phyloP scores from a whole-genome alignment of 202 grass and related monocot genomes.

The Setaria italica region DNA sequence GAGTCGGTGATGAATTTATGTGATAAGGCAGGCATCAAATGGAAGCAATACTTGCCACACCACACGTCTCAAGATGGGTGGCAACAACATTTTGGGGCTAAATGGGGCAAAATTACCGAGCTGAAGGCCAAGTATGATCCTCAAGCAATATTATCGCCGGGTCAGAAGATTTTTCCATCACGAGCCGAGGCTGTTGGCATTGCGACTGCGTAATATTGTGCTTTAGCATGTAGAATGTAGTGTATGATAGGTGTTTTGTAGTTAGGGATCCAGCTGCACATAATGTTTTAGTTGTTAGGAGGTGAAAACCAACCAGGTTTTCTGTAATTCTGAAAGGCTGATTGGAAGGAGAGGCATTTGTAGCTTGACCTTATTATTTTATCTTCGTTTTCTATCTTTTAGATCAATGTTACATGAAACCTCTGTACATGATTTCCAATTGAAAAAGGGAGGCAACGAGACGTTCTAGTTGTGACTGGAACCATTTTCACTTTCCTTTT shows the following conservation, averaged over 20 bases:
- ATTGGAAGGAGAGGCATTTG: neutral
- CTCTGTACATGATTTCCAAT: neutral
- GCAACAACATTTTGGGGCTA: slow-evolving; percentile 53
- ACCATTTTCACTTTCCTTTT: neutral
- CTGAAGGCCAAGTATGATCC: slow-evolving; percentile 70
- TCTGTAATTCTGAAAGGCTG: neutral
- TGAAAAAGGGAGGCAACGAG: neutral
- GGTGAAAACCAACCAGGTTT: neutral
- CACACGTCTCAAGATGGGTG: slow-evolving; percentile 43
- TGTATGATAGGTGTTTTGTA: neutral
- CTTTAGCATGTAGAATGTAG: neutral
- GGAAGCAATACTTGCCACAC: slow-evolving; percentile 68
- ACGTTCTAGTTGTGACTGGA: neutral
- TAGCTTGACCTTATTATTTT: neutral
- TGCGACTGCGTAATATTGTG: neutral
- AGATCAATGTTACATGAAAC: neutral
- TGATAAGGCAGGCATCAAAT: slow-evolving; percentile 10
- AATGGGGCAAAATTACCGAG: slow-evolving; percentile 50
- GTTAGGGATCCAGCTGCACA: neutral
- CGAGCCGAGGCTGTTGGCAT: neutral
- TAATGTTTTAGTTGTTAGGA: neutral
- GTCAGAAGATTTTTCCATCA: slow-evolving; percentile 54
- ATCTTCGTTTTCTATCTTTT: neutral
- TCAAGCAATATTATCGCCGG: slow-evolving; percentile 42
- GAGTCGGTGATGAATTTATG: slow-evolving; percentile 51